Base-by-base conservation (phyloP, 225 moss, liverwort and hornwort species). In the Physcomitrium patens region DNA sequence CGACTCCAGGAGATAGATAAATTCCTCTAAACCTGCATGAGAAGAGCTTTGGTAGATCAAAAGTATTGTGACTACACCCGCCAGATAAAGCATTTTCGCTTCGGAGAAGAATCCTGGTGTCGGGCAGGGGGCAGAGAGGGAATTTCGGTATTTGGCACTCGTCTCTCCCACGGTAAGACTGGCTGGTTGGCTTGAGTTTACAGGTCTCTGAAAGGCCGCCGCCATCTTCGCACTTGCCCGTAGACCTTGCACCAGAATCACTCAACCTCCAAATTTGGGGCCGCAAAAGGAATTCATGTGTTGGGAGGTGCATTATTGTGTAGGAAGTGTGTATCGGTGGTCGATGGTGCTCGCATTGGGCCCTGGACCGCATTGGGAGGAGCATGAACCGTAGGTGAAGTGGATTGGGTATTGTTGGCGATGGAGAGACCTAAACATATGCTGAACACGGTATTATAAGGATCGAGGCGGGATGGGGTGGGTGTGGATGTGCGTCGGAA, bases 401-500 rank as follows among this genome's bases (percentile, higher is more conserved):
- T 37, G 31, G 31, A 3, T 37, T 37, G 31, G 31, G 31, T 37
- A 4, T 37, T 37, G 31, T 37, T 37, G 50, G 68, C 53, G n/a
- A 1, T 43, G 12, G 12, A n/a, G 13, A 58, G 7, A 49, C 27
- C 76, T 59, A 59, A 41, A 8, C 56, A 12, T 6, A 80, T 70
- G 80, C 56, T 47, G 49, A 71, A 0, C 14, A 42, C 26, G 51
- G 18, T 13, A 18, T 7, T 4, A 55, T 37, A 11, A 20, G 50
- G 73, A 8, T 24, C 23, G 8, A 16, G 31, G 50, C 52, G 46
- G 46, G 71, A 84, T 84, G 84, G 84, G 84, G 80, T 84, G 84
- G 81, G 68, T 84, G 42, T 84, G 81, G 84, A 84, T 78, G 74
- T 84, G 84, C 43, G 71, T 84, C 2, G 84, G 84, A 31, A 44